Conservation (phyloP, 2,329 filamentous ascomycete genomes). For the Botrytis elliptica region DNA sequence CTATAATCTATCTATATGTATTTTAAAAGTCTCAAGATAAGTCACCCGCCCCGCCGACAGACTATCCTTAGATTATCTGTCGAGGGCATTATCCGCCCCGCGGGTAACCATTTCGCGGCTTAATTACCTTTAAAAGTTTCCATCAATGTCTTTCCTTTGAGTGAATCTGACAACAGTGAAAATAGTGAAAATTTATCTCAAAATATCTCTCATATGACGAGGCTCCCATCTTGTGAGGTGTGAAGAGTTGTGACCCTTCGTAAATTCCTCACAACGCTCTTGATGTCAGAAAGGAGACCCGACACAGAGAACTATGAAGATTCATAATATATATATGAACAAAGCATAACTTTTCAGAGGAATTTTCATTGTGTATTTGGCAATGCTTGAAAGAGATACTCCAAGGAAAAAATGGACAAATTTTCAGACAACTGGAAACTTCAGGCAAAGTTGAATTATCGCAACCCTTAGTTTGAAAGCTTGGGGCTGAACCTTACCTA, state of each 20-base stretch:
- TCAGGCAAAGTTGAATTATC: neutral
- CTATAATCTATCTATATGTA: neutral
- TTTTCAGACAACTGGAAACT: no score
- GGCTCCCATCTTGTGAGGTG: fast-evolving
- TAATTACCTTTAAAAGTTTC: neutral
- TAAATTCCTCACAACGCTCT: neutral
- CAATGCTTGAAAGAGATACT: neutral
- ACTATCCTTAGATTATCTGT: neutral
- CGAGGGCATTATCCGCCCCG: neutral
- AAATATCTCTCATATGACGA: neutral
- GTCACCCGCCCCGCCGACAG: neutral
- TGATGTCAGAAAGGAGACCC: neutral
- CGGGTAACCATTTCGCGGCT: neutral
- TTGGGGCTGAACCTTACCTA: neutral
- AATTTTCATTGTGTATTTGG: neutral
- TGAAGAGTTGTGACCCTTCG: neutral
- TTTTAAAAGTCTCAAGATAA: no score
- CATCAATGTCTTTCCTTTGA: neutral
- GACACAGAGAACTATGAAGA: neutral
- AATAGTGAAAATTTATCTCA: neutral
- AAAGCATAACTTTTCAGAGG: neutral
- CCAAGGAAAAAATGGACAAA: fast-evolving
- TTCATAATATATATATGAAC: neutral
- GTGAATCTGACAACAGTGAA: neutral
- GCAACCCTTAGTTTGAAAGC: neutral